phyloP scores from a whole-genome alignment of 176 grass and related monocot genomes.

The Rhynchospora breviuscula region DNA sequence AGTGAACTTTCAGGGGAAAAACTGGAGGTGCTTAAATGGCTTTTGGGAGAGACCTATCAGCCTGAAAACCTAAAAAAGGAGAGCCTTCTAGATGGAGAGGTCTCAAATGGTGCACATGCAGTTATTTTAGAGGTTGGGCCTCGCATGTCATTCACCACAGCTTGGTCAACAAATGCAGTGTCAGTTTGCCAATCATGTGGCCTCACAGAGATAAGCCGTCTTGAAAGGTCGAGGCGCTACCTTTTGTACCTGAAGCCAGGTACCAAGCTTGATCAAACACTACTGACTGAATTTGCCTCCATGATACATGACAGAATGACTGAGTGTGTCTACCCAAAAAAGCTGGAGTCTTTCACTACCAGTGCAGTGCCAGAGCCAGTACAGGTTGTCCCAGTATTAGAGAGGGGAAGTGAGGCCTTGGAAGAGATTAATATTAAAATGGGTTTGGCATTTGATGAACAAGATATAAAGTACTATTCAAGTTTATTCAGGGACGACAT shows the following conservation, averaged over 20 bases:
- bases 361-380: conserved; percentile 57
- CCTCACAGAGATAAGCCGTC: conserved; percentile 57
- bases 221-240: conserved; percentile 80
- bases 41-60: conserved; percentile 78
- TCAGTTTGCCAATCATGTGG: conserved; percentile 74
- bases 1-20: conserved; percentile 32
- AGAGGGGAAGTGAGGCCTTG: conserved; percentile 62
- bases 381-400: conserved; percentile 53
- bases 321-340: conserved; percentile 69
- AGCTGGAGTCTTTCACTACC: conserved; percentile 53
- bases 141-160: conserved; percentile 78
- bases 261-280: conserved; percentile 39
- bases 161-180: conserved; percentile 79
- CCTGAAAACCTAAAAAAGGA: conserved; percentile 51
- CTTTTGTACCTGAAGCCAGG: conserved; percentile 51
- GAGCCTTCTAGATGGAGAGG: conserved; percentile 65
- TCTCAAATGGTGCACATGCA: conserved; percentile 16
- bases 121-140: conserved; percentile 73
- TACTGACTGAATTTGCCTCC: conserved; percentile 50
- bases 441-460: conserved; percentile 92
- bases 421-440: conserved; percentile 88
- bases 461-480: conserved; percentile 83
- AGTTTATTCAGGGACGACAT: conserved; percentile 78
- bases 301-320: conserved; percentile 94
- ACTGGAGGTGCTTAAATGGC: conserved; percentile 61